Percentiles rank a stretch among this genome's conserved stretches.
Evolutionary conservation across 1,284 basidiomycete species (phyloP).

Genomic region (Microbotryum lychnidis-dioicae): DNA sequence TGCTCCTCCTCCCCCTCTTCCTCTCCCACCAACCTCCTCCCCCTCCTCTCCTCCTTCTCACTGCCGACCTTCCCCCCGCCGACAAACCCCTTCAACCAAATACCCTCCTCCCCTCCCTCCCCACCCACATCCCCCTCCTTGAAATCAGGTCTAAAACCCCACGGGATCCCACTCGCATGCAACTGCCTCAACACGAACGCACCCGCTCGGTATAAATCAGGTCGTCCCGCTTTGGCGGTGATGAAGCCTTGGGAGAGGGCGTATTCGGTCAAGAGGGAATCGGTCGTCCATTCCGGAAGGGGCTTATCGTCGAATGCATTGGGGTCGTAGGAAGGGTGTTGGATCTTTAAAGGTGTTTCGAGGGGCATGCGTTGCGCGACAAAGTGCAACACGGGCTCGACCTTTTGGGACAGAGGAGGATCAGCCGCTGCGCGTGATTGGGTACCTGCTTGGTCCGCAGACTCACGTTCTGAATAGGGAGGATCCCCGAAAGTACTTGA

Average conservation of each 20-base stretch:
- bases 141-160: constrained; percentile 27
- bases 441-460: too few species aligned
- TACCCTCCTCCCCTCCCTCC: constrained; percentile 19
- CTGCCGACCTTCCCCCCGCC: constrained; percentile 54
- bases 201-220: constrained; percentile 78
- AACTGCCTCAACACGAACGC: constrained; percentile 52
- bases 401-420: neutral
- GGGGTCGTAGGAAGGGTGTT: constrained; percentile 35
- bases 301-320: constrained; percentile 56
- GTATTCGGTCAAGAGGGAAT: constrained; percentile 68
- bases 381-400: constrained; percentile 41
- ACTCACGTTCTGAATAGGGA: constrained; percentile 83
- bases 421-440: neutral
- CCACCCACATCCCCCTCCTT: neutral
- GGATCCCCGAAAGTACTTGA: constrained; percentile 64
- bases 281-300: constrained; percentile 58
- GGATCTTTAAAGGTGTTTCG: constrained; percentile 59
- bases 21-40: constrained; percentile 27
- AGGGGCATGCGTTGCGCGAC: constrained; percentile 64
- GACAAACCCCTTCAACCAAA: constrained; percentile 44
- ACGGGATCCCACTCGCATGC: constrained; percentile 33
- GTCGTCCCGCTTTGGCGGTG: constrained; percentile 79
- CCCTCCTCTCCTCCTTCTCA: constrained; percentile 14
- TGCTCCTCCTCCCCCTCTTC: constrained; percentile 35
- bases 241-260: constrained; percentile 58